Percentiles rank a stretch among this genome's conserved stretches.
Conservation (phyloP, 805 yeast species). For the Clavispora phyllophila region DNA sequence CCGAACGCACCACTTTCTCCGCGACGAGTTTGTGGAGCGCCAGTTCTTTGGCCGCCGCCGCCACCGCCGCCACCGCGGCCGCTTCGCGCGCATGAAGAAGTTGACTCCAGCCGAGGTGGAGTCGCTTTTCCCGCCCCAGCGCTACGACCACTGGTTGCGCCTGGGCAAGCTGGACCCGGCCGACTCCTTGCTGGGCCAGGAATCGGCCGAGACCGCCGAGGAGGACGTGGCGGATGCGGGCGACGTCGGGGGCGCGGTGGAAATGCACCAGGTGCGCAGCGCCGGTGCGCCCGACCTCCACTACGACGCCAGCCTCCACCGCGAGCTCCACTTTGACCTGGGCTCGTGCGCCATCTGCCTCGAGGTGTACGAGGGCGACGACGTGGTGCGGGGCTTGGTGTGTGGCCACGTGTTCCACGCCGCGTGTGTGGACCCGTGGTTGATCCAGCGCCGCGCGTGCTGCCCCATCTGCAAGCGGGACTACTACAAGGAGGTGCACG, state of each 20-base stretch:
- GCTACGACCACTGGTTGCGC: slow-evolving; percentile 55
- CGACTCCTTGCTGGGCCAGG: background rate
- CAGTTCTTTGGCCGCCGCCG: slow-evolving; percentile 24
- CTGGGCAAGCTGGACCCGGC: slow-evolving; percentile 43
- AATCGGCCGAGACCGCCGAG: background rate
- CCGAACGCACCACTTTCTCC: slow-evolving; percentile 26
- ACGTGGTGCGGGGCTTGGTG: slow-evolving; percentile 63
- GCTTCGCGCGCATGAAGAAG: slow-evolving; percentile 45
- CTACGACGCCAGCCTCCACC: no score
- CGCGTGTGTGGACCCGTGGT: slow-evolving; percentile 79
- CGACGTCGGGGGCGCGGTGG: slow-evolving; percentile 1
- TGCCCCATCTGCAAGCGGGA: slow-evolving; percentile 82
- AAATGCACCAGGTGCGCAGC: slow-evolving; percentile 2
- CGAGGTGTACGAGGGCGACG: slow-evolving; percentile 58
- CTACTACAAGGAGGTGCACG: slow-evolving; percentile 35
- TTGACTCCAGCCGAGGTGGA: slow-evolving; percentile 56
- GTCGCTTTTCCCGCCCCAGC: slow-evolving; percentile 50
- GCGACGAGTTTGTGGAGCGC: slow-evolving; percentile 27
- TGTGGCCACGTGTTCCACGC: slow-evolving; percentile 84
- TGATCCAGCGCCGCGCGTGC: slow-evolving; percentile 66
- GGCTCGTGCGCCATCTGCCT: slow-evolving; percentile 79
- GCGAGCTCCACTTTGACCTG: slow-evolving; percentile 50
- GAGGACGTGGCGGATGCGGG: background rate
- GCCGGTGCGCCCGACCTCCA: no score
- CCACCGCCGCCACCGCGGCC: slow-evolving; percentile 34